Evolutionary conservation across 768 basidiomycete species (phyloP), one percentile per base, ranked within the genome.

Genomic region (Paxillus rubicundulus): DNA sequence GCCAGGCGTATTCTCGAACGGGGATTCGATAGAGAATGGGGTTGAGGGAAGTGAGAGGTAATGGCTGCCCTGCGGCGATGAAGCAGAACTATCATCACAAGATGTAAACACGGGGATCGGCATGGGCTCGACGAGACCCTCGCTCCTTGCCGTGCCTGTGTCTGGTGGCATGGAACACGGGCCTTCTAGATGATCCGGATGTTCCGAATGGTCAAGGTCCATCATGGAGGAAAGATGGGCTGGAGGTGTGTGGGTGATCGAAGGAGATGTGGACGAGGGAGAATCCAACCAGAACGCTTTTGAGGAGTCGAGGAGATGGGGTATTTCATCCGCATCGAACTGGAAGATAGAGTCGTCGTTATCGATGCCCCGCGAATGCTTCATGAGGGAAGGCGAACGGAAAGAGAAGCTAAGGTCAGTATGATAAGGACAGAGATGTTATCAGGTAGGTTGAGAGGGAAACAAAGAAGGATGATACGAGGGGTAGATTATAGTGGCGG

Each of bases 71-170:
- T 46, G 36, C n/a, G 20, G 30, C 17, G 30, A 52, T 21, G 38
- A 28, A 34, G 33, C 9, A 20, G n/a, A 36, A 13, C 3, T 34
- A 52, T 53, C 45, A 44, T 27, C 55, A 56, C 17, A 38, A 47
- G 34, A 68, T 52, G 58, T 75, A 72, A 63, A 75, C 75, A 52
- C 53, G 36, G 66, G 70, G 53, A 85, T 82, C 51, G 78, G 74
- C 66, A 84, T 62, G 17, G 84, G 82, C 58, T 72, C 76, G 21
- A 81, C 75, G 40, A 76, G 72, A 37, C 70, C 74, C 67, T 86
- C 85, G 48, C 84, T 84, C 66, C 86, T 85, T 43, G 28, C 50
- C 50, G 53, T 52, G 44, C 30, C 47, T 50, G 52, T 52, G 45
- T 34, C 17, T 20, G 17, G 3, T 9, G 45, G 9, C 17, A 13